Conservation (phyloP, 768 basidiomycete species). For the Boletus sp. region DNA sequence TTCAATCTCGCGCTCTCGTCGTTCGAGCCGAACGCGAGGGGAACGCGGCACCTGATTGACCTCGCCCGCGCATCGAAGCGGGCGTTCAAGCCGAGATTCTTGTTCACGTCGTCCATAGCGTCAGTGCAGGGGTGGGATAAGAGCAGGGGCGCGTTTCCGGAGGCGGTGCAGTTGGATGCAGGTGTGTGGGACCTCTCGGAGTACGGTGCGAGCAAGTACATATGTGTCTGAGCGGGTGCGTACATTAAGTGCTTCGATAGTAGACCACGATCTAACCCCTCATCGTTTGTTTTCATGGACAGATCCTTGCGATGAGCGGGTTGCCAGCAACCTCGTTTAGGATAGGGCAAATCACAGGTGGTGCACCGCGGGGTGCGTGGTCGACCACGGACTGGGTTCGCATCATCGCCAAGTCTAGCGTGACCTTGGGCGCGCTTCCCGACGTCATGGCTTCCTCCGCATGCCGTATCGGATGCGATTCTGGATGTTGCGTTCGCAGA, state of each 20-base stretch:
- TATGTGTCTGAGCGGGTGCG: conserved; percentile 23
- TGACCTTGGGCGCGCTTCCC: conserved; percentile 31
- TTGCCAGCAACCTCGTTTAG: conserved; percentile 34
- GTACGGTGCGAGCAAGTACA: conserved; percentile 38
- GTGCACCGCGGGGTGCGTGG: conserved; percentile 36
- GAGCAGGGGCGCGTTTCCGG: conserved; percentile 26
- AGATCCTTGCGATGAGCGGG: conserved; percentile 34
- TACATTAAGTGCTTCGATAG: background rate
- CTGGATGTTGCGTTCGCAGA: conserved; percentile 29
- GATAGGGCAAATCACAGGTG: conserved; percentile 39
- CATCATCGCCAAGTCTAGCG: conserved; percentile 35
- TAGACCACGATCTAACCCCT: background rate
- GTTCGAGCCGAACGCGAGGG: conserved; percentile 49
- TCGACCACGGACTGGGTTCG: conserved; percentile 38
- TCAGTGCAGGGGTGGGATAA: conserved; percentile 23
- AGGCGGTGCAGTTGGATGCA: conserved; percentile 29
- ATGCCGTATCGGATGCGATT: conserved; percentile 27
- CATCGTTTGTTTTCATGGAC: background rate
- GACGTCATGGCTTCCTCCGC: conserved; percentile 31
- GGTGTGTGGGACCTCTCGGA: conserved; percentile 34
- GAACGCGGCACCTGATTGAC: conserved; percentile 33
- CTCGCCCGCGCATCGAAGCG: conserved; percentile 30
- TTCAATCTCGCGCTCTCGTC: conserved; percentile 50
- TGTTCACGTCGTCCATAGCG: conserved; percentile 42
- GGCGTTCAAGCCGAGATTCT: conserved; percentile 30